These are phyloP conservation scores for Populus nigra DNA, from an alignment of 345 rosid species.

Conservation along the genomic window DNA sequence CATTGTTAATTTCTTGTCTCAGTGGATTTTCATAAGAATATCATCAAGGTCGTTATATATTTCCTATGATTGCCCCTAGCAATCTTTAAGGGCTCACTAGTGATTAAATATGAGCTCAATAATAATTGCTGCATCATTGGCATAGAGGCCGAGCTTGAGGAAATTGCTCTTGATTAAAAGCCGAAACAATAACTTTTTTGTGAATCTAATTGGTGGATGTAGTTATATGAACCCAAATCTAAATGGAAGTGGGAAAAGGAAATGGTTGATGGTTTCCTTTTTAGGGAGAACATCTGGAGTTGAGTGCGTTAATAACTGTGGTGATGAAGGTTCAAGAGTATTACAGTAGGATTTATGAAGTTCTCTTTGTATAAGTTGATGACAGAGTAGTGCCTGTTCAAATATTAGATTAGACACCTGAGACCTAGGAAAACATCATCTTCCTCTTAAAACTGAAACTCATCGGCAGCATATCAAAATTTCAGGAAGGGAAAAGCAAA, in stretches of 20 bases:
- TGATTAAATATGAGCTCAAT: not conserved
- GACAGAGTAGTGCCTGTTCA: not conserved
- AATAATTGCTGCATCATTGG: not conserved
- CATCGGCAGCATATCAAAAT: not conserved
- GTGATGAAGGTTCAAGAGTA: too few species aligned
- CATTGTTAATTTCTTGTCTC: too few species aligned
- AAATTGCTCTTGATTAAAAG: not conserved
- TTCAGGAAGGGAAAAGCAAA: not conserved
- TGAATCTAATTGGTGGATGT: not conserved
- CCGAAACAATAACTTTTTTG: not conserved
- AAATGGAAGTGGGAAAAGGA: not conserved
- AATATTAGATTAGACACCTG: not conserved
- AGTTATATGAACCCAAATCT: not conserved
- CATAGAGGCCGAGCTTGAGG: not conserved
- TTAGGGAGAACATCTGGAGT: too few species aligned
- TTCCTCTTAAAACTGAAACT: not conserved
- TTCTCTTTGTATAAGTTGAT: too few species aligned
- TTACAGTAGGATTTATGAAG: too few species aligned
- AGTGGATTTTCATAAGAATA: too few species aligned
- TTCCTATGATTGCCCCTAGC: too few species aligned
- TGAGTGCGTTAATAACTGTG: too few species aligned
- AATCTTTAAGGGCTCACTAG: too few species aligned
- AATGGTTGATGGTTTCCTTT: not conserved
- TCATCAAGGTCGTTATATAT: too few species aligned
- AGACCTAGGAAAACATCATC: not conserved